phyloP scores from a whole-genome alignment of 2,329 filamentous ascomycete genomes.

The Lomentospora prolificans region DNA sequence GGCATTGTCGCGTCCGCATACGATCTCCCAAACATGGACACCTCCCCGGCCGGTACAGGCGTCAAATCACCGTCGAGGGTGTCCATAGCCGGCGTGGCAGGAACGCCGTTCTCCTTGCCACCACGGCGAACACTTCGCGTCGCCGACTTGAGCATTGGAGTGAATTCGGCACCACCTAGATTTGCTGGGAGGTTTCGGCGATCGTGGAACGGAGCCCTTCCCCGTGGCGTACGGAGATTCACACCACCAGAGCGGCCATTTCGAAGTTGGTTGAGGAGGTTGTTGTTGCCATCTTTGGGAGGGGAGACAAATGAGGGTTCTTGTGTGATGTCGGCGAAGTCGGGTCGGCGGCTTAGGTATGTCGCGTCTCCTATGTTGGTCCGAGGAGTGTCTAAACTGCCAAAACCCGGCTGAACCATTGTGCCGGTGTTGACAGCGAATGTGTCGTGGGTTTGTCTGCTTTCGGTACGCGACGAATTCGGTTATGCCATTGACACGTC shows the following conservation, averaged over 20 bases:
- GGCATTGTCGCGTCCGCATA: constrained; percentile 63
- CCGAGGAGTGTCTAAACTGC: constrained; percentile 71
- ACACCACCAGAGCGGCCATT: constrained; percentile 49
- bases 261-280: constrained; percentile 63
- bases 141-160: constrained; percentile 79
- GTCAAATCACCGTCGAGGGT: constrained; percentile 65
- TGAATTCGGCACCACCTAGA: constrained; percentile 71
- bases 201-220: constrained; percentile 60
- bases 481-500: neutral
- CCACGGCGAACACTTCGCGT: constrained; percentile 56
- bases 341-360: constrained; percentile 58
- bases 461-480: neutral
- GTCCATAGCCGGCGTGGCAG: constrained; percentile 60
- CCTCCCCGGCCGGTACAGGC: constrained; percentile 62
- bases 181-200: constrained; percentile 60
- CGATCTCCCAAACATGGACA: constrained; percentile 57
- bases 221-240: constrained; percentile 64
- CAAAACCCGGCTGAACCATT: constrained; percentile 57
- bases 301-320: constrained; percentile 82
- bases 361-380: constrained; percentile 79
- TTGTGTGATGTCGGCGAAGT: constrained; percentile 69
- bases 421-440: constrained; percentile 16
- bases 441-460: neutral
- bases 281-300: constrained; percentile 47
- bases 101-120: constrained; percentile 52